These are phyloP conservation scores for Cladophialophora exuberans DNA, from an alignment of 2,329 filamentous ascomycete species.

Conservation along the genomic window DNA sequence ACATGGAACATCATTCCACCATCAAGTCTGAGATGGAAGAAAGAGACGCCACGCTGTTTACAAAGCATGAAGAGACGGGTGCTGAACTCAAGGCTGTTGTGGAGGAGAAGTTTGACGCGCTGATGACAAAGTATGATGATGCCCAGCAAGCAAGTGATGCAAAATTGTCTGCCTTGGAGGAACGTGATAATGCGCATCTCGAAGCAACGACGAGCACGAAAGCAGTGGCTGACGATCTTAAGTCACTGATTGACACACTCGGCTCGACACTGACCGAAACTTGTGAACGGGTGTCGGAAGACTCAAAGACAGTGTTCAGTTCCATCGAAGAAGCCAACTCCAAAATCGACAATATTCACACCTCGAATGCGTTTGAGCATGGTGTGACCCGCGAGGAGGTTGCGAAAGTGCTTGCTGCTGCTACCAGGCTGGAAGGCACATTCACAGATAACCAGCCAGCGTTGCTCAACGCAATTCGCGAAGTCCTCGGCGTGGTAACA, in stretches of 20 bases:
- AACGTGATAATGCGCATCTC: conserved; percentile 72
- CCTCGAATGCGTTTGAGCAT: conserved; percentile 76
- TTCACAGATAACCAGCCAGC: conserved; percentile 84
- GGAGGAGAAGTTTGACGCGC: conserved; percentile 77
- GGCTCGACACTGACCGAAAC: conserved; percentile 79
- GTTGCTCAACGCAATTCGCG: conserved; percentile 81
- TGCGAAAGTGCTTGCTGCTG: conserved; percentile 70
- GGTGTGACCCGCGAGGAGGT: conserved; percentile 81
- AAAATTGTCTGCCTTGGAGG: conserved; percentile 72
- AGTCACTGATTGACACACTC: conserved; percentile 81
- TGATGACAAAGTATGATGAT: conserved; percentile 87
- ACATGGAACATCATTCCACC: conserved; percentile 76
- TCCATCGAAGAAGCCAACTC: conserved; percentile 77
- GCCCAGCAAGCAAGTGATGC: conserved; percentile 75
- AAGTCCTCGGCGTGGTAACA: conserved; percentile 79
- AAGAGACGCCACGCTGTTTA: conserved; percentile 56
- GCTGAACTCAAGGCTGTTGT: conserved; percentile 61
- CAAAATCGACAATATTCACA: conserved; percentile 73
- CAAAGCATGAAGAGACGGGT: conserved; percentile 64
- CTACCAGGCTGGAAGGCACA: conserved; percentile 77
- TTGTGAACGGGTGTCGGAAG: conserved; percentile 82
- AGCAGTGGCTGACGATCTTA: conserved; percentile 82
- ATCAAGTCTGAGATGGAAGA: conserved; percentile 77
- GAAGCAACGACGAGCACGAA: conserved; percentile 76
- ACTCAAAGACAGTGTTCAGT: conserved; percentile 82